A percentile compares a stretch with the other conserved stretches of the same genome.
Evolutionary conservation across 768 basidiomycete genomes (phyloP).

Genomic region (Suillus occidentalis): DNA sequence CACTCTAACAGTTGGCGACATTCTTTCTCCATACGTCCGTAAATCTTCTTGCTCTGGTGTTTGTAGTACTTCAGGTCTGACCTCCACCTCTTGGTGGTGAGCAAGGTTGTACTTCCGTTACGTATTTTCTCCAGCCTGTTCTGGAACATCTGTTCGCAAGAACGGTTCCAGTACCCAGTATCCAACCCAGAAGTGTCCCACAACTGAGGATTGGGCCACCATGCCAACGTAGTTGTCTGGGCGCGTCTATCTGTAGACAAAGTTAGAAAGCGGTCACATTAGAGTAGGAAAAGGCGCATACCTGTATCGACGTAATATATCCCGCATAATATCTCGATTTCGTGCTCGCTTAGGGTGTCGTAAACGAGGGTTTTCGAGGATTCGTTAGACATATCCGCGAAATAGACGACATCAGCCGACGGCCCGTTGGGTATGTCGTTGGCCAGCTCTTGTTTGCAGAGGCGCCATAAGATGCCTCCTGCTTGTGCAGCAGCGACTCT

Average conservation of each 20-base stretch:
- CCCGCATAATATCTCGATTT: background rate
- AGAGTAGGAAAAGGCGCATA: background rate
- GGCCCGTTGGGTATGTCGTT: background rate
- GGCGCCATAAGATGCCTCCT: background rate
- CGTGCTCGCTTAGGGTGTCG: background rate
- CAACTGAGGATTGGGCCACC: background rate
- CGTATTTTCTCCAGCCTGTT: background rate
- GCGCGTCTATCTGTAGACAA: background rate
- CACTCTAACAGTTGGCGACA: too few species aligned
- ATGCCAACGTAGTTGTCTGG: background rate
- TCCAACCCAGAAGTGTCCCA: background rate
- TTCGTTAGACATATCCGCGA: background rate
- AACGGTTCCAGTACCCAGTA: background rate
- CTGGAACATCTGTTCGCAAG: background rate
- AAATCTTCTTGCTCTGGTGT: too few species aligned
- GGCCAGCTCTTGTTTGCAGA: background rate
- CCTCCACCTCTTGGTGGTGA: too few species aligned
- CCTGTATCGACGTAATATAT: background rate
- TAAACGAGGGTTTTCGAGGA: background rate
- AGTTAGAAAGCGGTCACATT: background rate
- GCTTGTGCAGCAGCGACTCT: background rate
- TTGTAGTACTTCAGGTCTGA: too few species aligned
- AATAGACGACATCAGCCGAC: background rate
- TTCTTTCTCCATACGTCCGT: too few species aligned
- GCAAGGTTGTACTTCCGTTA: background rate